Percentiles rank a stretch among this genome's conserved stretches.
Evolutionary conservation across 2,329 filamentous ascomycete genomes (phyloP).

Genomic region (Whalleya microplaca): DNA sequence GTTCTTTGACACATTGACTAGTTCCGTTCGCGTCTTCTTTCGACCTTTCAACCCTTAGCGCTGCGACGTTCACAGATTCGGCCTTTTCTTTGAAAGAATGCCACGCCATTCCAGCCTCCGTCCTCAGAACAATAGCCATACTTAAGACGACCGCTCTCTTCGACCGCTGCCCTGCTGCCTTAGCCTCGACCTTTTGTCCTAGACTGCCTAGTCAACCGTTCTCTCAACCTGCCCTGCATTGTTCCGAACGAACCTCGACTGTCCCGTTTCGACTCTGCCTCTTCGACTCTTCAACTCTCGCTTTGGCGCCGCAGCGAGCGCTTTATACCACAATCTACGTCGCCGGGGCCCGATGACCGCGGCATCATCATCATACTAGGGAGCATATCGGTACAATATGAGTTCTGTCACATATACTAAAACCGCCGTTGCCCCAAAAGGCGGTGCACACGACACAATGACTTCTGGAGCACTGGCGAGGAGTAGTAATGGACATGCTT

Average conservation of each 20-base stretch:
- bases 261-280: background rate
- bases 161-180: background rate
- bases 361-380: constrained; percentile 15
- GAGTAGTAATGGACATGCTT: constrained; percentile 9
- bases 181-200: constrained; percentile 2
- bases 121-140: constrained; percentile 28
- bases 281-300: background rate
- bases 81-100: constrained; percentile 35
- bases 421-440: constrained; percentile 7
- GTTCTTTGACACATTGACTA: constrained; percentile 14
- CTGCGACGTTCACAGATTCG: constrained; percentile 25
- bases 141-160: constrained; percentile 27
- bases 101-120: constrained; percentile 29
- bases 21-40: constrained; percentile 23
- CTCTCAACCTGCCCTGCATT: background rate
- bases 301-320: background rate
- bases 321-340: background rate
- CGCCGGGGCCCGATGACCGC: background rate
- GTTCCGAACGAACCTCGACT: background rate
- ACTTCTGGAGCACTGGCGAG: constrained; percentile 7
- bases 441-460: constrained; percentile 19
- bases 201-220: background rate
- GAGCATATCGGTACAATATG: constrained; percentile 22
- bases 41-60: constrained; percentile 2
- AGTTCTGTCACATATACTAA: constrained; percentile 30